Evolutionary conservation across 75 land plant genomes (phyloP), one percentile per base, ranked within the genome.

Genomic region (Selaginella tamariscina): DNA sequence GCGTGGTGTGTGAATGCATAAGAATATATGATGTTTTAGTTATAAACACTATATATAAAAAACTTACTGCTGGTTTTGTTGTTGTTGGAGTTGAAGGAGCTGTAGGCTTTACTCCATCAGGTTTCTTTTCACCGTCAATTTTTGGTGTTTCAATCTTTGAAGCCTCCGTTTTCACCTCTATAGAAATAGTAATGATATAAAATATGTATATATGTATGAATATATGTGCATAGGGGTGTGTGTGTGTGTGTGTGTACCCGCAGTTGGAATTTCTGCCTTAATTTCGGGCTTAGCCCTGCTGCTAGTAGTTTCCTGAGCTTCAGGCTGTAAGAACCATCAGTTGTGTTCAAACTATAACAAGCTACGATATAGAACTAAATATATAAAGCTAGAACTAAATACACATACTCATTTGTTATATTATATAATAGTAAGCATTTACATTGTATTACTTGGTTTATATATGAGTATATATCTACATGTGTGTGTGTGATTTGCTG

Each of bases 241-340:
- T n/a, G n/a, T n/a, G n/a, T n/a, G 84, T 68, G 65, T 23, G 62
- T 74, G 77, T 20, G 56, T 76, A 32, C 74, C 83, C 33, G 74
- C 65, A 22, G 73, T 29, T 27, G 71, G 18, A 31, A 57, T 33
- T 30, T 77, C 82, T 27, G 75, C 27, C 66, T 75, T 81, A 13
- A 74, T 32, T 69, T 69, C 85, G 20, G 74, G 33, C 33, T 82
- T 82, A n/a, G n/a, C n/a, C 1, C 24, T 72, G 31, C 33, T 68
- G 8, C 59, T 68, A 24, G 72, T 27, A 24, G 67, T 26, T 55
- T 68, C 86, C 70, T 80, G 63, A 57, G 20, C 54, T 8, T 56
- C 28, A 24, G 23, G 71, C 49, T 39, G 49, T 39, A 39, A 39
- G n/a, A n/a, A n/a, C n/a, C n/a, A n/a, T n/a, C n/a, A n/a, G n/a